Conservation (phyloP, 495 filamentous ascomycete genomes). For the Daldinia loculata region DNA sequence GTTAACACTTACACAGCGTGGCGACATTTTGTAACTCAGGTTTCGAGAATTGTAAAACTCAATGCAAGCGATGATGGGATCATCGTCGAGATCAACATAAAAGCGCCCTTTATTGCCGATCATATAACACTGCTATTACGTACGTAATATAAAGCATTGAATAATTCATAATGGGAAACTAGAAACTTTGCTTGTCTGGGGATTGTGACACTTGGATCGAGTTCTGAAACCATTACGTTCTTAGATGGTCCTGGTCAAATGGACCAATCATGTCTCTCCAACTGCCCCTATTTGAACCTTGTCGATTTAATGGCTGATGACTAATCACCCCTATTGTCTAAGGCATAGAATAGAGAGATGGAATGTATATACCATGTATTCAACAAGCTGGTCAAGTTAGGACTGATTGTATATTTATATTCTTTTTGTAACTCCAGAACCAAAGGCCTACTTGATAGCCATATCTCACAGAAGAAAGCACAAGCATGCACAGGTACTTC, state of each 20-base stretch:
- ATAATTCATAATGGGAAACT: slow-evolving; percentile 10
- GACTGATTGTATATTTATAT: not conserved
- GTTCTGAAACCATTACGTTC: slow-evolving; percentile 20
- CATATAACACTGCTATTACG: slow-evolving; percentile 19
- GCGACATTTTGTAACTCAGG: slow-evolving; percentile 16
- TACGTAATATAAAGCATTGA: not conserved
- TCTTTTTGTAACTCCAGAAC: no score
- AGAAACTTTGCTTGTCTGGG: slow-evolving; percentile 34
- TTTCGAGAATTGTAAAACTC: slow-evolving; percentile 27
- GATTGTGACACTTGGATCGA: slow-evolving; percentile 22
- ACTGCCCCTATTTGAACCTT: slow-evolving; percentile 15
- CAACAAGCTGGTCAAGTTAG: not conserved
- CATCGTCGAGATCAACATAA: slow-evolving; percentile 20
- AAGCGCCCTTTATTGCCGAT: slow-evolving; percentile 16
- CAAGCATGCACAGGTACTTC: no score
- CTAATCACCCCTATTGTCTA: not conserved
- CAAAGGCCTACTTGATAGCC: no score
- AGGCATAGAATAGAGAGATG: not conserved
- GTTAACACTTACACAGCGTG: slow-evolving; percentile 3
- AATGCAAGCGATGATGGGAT: slow-evolving; percentile 34
- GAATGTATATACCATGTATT: not conserved
- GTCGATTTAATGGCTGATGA: not conserved
- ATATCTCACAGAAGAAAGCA: no score
- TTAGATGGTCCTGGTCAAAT: not conserved
- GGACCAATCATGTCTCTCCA: slow-evolving; percentile 21